phyloP scores from a whole-genome alignment of 441 rosid species.

The Monsonia emarginata region DNA sequence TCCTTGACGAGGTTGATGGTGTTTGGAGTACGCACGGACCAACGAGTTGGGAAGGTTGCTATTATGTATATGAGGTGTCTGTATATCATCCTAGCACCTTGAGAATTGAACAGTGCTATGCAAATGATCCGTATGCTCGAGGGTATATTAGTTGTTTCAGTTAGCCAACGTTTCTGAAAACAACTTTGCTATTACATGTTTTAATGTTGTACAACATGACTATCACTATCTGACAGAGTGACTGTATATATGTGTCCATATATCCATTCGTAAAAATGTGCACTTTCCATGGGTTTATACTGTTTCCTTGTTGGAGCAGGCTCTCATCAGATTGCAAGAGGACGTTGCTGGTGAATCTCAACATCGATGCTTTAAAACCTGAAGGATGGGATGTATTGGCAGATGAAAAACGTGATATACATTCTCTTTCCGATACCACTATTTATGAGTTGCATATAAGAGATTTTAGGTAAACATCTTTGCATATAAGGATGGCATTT shows the following conservation, averaged over 20 bases:
- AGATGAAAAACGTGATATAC: slow-evolving; percentile 49
- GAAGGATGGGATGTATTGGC: slow-evolving; percentile 74
- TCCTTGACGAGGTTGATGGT: slow-evolving; percentile 52
- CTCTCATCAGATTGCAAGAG: slow-evolving; percentile 78
- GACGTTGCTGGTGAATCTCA: slow-evolving; percentile 62
- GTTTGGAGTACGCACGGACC: slow-evolving; percentile 70
- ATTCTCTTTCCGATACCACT: slow-evolving; percentile 63
- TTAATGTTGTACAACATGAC: slow-evolving; percentile 4
- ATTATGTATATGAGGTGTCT: slow-evolving; percentile 65
- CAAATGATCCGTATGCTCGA: slow-evolving; percentile 93
- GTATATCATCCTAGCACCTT: slow-evolving; percentile 80
- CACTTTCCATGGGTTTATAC: slow-evolving; percentile 15
- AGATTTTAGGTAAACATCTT: slow-evolving; percentile 66
- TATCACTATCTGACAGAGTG: background rate
- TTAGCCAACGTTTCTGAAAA: slow-evolving; percentile 24
- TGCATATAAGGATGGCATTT: no score
- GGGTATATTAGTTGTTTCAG: slow-evolving; percentile 49
- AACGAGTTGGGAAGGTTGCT: slow-evolving; percentile 76
- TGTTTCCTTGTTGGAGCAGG: slow-evolving; percentile 40
- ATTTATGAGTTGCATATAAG: slow-evolving; percentile 89
- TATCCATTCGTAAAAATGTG: slow-evolving; percentile 1
- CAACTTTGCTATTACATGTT: slow-evolving; percentile 15
- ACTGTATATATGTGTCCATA: slow-evolving; percentile 7
- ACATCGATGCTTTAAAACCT: slow-evolving; percentile 55
- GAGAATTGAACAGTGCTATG: slow-evolving; percentile 62